Evolutionary conservation across 1,139 yeast species (phyloP).

Genomic region (Diutina pseudorugosa): DNA sequence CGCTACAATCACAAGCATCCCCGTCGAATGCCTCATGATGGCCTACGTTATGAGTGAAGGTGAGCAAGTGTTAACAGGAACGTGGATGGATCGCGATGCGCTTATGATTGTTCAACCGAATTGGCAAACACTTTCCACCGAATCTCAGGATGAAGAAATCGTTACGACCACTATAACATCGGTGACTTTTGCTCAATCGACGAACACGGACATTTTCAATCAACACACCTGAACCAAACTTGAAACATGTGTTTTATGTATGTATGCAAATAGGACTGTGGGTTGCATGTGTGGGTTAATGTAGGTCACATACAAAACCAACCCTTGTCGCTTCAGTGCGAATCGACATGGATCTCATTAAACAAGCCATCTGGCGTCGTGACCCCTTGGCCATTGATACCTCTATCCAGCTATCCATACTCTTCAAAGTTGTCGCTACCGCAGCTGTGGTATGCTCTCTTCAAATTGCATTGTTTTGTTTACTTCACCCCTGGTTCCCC

Average conservation of each 20-base stretch:
- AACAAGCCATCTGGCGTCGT: not conserved
- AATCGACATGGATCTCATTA: not conserved
- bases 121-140: not conserved
- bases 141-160: not conserved
- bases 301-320: not conserved
- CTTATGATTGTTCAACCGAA: not conserved
- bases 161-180: not conserved
- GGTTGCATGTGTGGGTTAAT: not conserved
- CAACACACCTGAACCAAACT: no score
- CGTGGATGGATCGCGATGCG: not conserved
- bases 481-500: not conserved
- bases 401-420: not conserved
- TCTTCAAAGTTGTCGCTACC: not conserved
- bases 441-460: not conserved
- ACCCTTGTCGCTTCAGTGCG: not conserved
- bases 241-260: no score
- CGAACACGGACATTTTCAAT: not conserved
- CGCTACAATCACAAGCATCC: not conserved
- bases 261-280: not conserved
- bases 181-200: not conserved
- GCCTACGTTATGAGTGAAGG: not conserved
- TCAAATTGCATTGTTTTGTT: not conserved
- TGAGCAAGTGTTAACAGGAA: not conserved
- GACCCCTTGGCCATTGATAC: not conserved
- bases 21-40: not conserved